These are phyloP conservation scores for Yamadazyma atlantica DNA, from an alignment of 1,139 yeast species.

Conservation along the genomic window DNA sequence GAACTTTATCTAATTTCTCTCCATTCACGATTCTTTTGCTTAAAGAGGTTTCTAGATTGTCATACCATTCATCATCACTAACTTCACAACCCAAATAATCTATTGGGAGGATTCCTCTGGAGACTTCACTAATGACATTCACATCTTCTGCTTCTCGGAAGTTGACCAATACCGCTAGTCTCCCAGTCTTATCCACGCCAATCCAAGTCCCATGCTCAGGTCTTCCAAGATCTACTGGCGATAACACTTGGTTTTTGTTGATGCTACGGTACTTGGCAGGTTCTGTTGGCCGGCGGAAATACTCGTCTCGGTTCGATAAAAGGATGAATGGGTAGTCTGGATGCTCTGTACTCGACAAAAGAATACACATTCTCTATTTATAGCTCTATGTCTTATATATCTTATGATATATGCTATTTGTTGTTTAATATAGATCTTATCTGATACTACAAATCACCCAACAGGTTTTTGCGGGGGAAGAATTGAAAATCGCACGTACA, in stretches of 20 bases:
- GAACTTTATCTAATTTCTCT: slow-evolving; percentile 11
- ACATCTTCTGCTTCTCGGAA: slow-evolving; percentile 46
- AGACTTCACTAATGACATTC: slow-evolving; percentile 42
- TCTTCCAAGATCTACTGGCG: slow-evolving; percentile 77
- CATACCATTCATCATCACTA: slow-evolving; percentile 49
- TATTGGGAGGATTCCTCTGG: slow-evolving; percentile 73
- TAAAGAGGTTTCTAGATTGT: slow-evolving; percentile 27
- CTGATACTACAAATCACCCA: too few relatives aligned
- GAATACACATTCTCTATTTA: slow-evolving; percentile 56
- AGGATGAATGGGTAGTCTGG: slow-evolving; percentile 68
- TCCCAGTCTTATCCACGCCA: slow-evolving; percentile 64
- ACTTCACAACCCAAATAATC: slow-evolving; percentile 47
- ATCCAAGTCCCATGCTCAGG: slow-evolving; percentile 90
- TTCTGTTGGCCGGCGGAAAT: slow-evolving; percentile 68
- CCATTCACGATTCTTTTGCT: slow-evolving; percentile 17
- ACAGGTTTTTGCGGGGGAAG: not conserved
- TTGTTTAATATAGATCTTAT: too few relatives aligned
- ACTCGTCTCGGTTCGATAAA: slow-evolving; percentile 86
- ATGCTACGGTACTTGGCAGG: slow-evolving; percentile 51
- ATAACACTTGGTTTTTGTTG: slow-evolving; percentile 42
- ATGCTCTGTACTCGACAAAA: slow-evolving; percentile 59
- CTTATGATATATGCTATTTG: too few relatives aligned
- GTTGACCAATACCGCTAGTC: slow-evolving; percentile 74
- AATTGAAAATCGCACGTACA: too few relatives aligned
- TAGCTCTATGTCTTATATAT: too few relatives aligned